These are phyloP conservation scores for Geotrichum siamense DNA, from an alignment of 1,139 yeast species.

Conservation along the genomic window DNA sequence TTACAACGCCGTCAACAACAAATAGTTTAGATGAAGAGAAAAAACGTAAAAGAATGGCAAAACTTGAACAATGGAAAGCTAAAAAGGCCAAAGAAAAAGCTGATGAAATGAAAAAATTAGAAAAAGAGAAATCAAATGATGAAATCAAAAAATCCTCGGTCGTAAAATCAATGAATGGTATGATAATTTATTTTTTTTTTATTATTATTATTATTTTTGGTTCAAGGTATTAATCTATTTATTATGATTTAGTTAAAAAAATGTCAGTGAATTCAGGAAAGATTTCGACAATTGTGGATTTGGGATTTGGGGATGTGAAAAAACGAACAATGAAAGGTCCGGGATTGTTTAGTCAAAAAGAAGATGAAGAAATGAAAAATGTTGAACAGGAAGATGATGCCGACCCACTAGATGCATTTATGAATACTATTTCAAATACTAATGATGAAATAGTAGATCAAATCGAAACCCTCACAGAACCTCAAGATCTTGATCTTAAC, in stretches of 20 bases:
- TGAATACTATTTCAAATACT: conserved; percentile 29
- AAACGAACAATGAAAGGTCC: background rate
- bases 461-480: conserved; percentile 1
- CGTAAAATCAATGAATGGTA: conserved; percentile 16
- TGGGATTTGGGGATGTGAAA: conserved; percentile 9
- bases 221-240: no score
- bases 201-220: background rate
- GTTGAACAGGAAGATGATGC: conserved; percentile 26
- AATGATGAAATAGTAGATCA: no score
- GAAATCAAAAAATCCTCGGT: no score
- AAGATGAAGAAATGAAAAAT: conserved; percentile 12
- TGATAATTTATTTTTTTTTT: conserved; percentile 2
- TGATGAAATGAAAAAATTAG: conserved; percentile 14
- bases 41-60: conserved; percentile 33
- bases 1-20: no score
- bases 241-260: no score
- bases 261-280: no score
- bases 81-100: conserved; percentile 30
- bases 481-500: conserved; percentile 15
- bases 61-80: conserved; percentile 37
- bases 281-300: conserved; percentile 2
- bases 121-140: no score
- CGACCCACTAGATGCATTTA: conserved; percentile 38
- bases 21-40: conserved; percentile 27
- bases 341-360: conserved; percentile 1